Base-by-base conservation (phyloP, 1,284 basidiomycete genomes). In the Nidula niveotomentosa region DNA sequence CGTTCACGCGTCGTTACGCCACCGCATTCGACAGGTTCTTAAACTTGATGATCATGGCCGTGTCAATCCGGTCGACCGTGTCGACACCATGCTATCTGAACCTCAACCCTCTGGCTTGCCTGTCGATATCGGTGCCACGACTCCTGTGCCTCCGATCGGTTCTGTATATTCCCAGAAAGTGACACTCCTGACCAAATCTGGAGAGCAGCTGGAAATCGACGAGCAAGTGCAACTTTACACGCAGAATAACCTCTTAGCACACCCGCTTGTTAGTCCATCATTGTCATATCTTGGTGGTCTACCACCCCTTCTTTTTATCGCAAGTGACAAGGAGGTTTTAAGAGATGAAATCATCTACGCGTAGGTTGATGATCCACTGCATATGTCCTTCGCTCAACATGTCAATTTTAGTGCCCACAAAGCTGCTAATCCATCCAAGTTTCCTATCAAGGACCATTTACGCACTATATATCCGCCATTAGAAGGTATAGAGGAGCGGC, bases 311-410 rank as follows among this genome's bases (percentile, higher is more conserved):
- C 76, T 94, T 49, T 77, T 99, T 60, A 86, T 96, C 59, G 91
- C 86, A 1, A 90, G 96, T 37, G 91, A 98, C 62, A 89, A 88
- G 61, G 96, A 99, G 72, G 94, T 98, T 0, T 72, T 98, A 44
- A 78, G 94, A 49, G 96, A 99, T 65, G 96, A 98, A 71, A 88
- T 94, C 48, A 84, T 98, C 39, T 98, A 93, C 65, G 74, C 82
- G 91, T 94, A 60, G 64, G 91, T 80, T 36, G 15, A 52, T 43
- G 13, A 53, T 50, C 13, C 23, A 23, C 23, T 23, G 23, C 23
- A 23, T 23, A 23, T 23, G 23, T 23, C 23, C 23, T 23, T 23
- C 23, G 5, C 23, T 23, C 23, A 23, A 23, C 23, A 23, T 23
- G 10, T 46, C 10, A 34, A 8, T 44, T 6, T 46, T 46, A 96